Evolutionary conservation across 768 basidiomycete genomes (phyloP), one percentile per base, ranked within the genome.

Genomic region (Nevesoporus exiguus): DNA sequence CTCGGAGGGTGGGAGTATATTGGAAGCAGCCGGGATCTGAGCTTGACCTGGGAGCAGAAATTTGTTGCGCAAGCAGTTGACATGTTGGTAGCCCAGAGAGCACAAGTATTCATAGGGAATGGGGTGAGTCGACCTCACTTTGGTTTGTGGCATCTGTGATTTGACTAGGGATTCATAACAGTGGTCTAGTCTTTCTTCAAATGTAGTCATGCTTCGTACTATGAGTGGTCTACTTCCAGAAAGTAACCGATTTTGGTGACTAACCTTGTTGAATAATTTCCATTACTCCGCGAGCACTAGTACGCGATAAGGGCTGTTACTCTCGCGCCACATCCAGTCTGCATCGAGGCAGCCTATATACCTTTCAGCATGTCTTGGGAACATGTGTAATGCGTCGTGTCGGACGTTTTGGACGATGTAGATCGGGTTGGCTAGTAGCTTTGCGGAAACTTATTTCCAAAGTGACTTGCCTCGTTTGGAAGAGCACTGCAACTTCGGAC

Each of bases 91-190:
- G 78, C 74, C 2, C 64, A 73, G 54, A 66, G 69, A 49, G 78
- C 78, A 6, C 76, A 80, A 50, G 70, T 75, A 24, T 77, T 82
- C 61, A 66, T 80, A 34, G 80, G 79, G 7, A 81, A 82, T 44
- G 80, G 80, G 63, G 78, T 77, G 52, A 61, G 77, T 65, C 6
- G 8, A 43, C 13, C n/a, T 34, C 27, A 29, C 5, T 9, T 51
- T 45, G 3, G 8, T 30, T 21, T 4, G n/a, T 30, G 19, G 3
- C n/a, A 15, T 41, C 21, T 34, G 33, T 15, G 10, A 40, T 48
- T 43, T 57, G 41, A 58, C 51, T 29, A 9, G n/a, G 10, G 21
- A 14, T 21, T 43, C n/a, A 11, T 22, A 19, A 42, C 50, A 75
- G 74, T 76, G 72, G 62, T 76, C 74, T 21, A 74, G 73, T 22